phyloP scores from a whole-genome alignment of 441 rosid species.

The Bruguiera hainesii region DNA sequence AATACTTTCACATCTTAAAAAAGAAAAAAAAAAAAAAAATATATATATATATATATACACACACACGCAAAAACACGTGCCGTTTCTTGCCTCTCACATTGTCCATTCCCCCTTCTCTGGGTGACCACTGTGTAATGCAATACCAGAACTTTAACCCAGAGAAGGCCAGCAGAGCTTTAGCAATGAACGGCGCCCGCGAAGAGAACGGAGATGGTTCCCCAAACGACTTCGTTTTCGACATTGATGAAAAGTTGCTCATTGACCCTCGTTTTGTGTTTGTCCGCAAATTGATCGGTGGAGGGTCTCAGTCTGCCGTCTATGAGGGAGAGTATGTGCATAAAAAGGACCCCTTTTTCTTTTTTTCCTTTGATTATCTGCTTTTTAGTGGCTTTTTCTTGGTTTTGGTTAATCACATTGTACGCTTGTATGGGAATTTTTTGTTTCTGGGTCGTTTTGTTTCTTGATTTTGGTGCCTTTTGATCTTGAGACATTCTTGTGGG shows the following conservation, averaged over 20 bases:
- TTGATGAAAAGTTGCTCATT: conserved; percentile 37
- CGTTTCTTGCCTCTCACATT: too few relatives aligned
- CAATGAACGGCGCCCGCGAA: conserved; percentile 18
- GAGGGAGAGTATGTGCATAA: conserved; percentile 41
- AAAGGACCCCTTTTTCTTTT: not conserved
- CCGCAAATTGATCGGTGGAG: conserved; percentile 46
- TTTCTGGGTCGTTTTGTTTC: conserved; percentile 11
- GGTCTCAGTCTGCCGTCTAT: conserved; percentile 38
- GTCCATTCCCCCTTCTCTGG: conserved; percentile 9
- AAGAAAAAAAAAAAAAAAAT: too few relatives aligned
- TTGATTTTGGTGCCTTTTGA: not conserved
- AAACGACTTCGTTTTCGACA: conserved; percentile 31
- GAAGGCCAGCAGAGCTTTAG: not conserved
- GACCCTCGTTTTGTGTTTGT: conserved; percentile 31
- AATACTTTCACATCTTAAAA: too few relatives aligned
- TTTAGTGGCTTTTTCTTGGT: not conserved
- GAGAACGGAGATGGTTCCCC: conserved; percentile 21
- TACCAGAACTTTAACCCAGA: not conserved
- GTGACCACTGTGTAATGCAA: conserved; percentile 27
- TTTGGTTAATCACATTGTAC: conserved; percentile 22
- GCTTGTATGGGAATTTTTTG: conserved; percentile 15
- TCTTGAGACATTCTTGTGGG: not conserved
- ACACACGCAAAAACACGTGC: too few relatives aligned
- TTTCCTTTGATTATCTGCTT: not conserved
- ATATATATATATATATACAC: too few relatives aligned